Evolutionary conservation across 1,284 basidiomycete species (phyloP).

Genomic region (Termitomyces sp.): DNA sequence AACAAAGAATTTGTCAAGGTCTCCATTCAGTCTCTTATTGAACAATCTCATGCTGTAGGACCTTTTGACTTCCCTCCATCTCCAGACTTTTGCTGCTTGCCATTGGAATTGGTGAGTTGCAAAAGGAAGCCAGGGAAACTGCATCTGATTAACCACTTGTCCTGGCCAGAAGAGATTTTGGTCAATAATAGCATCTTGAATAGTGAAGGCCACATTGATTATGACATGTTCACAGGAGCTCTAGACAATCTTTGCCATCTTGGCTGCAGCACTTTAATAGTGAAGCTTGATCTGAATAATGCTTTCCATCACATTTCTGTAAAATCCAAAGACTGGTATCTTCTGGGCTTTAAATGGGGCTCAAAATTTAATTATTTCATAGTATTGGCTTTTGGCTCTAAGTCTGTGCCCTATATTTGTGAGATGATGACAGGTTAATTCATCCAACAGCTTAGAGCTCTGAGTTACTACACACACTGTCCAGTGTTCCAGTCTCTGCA

Average conservation of each 20-base stretch:
- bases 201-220: constrained; percentile 24
- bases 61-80: background rate
- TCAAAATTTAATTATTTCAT: too few relatives aligned
- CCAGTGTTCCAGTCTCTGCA: too few relatives aligned
- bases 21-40: constrained; percentile 5
- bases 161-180: constrained; percentile 27
- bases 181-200: constrained; percentile 34
- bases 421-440: too few relatives aligned
- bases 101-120: too few relatives aligned
- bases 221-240: constrained; percentile 25
- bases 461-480: too few relatives aligned
- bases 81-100: too few relatives aligned
- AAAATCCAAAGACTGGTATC: constrained; percentile 24
- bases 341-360: constrained; percentile 24
- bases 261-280: constrained; percentile 27
- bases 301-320: constrained; percentile 32
- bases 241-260: constrained; percentile 18
- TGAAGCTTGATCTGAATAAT: constrained; percentile 22
- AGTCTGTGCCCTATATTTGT: too few relatives aligned
- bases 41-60: constrained; percentile 20
- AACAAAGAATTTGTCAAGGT: constrained; percentile 2
- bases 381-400: too few relatives aligned
- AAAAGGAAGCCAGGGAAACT: too few relatives aligned
- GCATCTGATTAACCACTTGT: constrained; percentile 24
- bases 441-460: too few relatives aligned